A percentile compares a stretch with the other conserved stretches of the same genome.
phyloP scores from a whole-genome alignment of 78 protist genomes.

The Guillardia theta region DNA sequence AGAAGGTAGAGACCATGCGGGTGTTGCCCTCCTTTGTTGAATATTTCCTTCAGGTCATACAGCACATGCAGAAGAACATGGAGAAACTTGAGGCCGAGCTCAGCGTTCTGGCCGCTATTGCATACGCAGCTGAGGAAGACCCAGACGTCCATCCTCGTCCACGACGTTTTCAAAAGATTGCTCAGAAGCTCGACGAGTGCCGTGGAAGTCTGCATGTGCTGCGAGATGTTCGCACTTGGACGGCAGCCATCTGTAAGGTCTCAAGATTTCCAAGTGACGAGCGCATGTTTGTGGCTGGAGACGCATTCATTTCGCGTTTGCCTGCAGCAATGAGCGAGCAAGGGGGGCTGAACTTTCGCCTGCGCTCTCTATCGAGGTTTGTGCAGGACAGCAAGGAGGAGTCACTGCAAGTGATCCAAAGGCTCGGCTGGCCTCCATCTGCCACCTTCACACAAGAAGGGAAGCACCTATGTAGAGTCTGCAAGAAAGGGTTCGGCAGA shows the following conservation, averaged over 20 bases:
- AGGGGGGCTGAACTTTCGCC: too few relatives aligned
- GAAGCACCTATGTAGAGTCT: too few relatives aligned
- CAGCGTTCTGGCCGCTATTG: neutral
- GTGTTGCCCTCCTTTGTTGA: neutral
- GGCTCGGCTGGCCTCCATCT: too few relatives aligned
- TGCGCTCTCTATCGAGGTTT: too few relatives aligned
- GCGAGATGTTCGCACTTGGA: neutral
- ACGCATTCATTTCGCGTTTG: too few relatives aligned
- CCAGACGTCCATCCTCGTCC: neutral
- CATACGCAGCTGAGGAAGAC: neutral
- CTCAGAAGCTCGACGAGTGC: slow-evolving; percentile 11
- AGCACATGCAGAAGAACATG: neutral
- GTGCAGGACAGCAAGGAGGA: too few relatives aligned
- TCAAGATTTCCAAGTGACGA: too few relatives aligned
- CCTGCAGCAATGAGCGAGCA: too few relatives aligned
- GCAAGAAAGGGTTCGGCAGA: too few relatives aligned
- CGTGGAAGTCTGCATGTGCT: slow-evolving; percentile 7
- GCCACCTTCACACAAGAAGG: too few relatives aligned
- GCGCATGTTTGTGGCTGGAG: too few relatives aligned
- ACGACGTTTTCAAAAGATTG: neutral
- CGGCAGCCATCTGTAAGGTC: slow-evolving; percentile 40
- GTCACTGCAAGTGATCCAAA: too few relatives aligned
- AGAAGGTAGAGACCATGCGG: neutral
- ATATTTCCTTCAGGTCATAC: neutral
- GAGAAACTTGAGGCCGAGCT: neutral